Evolutionary conservation across 441 rosid species (phyloP).

Genomic region (Bruguiera hainesii): DNA sequence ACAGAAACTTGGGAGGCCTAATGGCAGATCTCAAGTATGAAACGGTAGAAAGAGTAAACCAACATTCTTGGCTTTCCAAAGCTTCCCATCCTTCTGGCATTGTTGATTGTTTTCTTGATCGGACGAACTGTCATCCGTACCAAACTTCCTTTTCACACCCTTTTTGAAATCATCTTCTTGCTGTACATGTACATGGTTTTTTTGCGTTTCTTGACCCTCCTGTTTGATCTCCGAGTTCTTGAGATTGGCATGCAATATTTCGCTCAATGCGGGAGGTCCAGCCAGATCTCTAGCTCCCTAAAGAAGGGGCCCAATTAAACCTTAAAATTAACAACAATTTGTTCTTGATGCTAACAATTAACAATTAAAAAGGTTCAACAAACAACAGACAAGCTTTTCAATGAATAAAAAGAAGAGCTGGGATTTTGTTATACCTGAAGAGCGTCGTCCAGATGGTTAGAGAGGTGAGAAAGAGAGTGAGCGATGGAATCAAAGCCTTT

Average conservation of each 20-base stretch:
- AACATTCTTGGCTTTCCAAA: constrained; percentile 71
- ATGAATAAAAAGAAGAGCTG: not conserved
- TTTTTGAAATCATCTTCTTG: constrained; percentile 25
- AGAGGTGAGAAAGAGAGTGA: constrained; percentile 68
- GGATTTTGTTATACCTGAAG: constrained; percentile 52
- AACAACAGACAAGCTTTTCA: not conserved
- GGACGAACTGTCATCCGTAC: constrained; percentile 31
- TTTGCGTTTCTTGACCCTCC: constrained; percentile 26
- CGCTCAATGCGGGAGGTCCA: constrained; percentile 73
- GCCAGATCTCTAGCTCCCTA: constrained; percentile 84
- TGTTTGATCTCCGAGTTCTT: constrained; percentile 31
- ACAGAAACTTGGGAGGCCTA: not conserved
- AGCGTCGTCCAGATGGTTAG: constrained; percentile 68
- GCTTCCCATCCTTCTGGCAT: constrained; percentile 37
- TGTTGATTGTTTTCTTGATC: constrained; percentile 34
- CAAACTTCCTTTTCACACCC: constrained; percentile 62
- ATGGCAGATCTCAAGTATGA: not conserved
- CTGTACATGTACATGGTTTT: constrained; percentile 11
- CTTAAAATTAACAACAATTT: no score
- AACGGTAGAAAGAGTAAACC: constrained; percentile 13
- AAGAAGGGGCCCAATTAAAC: not conserved
- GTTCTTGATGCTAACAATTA: not conserved
- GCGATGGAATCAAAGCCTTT: constrained; percentile 85
- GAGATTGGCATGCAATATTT: constrained; percentile 51
- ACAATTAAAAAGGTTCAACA: not conserved